Base-by-base conservation (phyloP, 768 basidiomycete species). In the Tylopilus balloui region DNA sequence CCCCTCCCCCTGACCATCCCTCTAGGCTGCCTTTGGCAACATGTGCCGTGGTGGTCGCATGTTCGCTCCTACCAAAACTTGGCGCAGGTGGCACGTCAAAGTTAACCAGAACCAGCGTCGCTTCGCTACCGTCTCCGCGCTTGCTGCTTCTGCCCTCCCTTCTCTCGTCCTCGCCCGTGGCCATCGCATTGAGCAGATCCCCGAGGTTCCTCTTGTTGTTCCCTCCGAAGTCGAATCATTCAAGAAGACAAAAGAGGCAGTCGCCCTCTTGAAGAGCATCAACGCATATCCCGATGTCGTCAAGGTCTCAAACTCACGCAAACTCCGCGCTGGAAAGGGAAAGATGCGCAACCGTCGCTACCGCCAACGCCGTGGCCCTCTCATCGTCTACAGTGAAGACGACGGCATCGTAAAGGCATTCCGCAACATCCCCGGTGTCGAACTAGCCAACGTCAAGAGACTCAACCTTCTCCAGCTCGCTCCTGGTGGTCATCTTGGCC, bases 41-140 rank as follows among this genome's bases (percentile, higher is more conserved):
- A 98, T 99, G 96, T 98, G 95, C 80, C 90, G 96, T 73, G 95
- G 96, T 68, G 96, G 96, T 78, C 92, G 96, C 69, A 98, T 99
- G 96, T 98, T 99, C 74, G 95, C 95, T 24, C 96, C 96, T 15
- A 98, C 95, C 75, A 97, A 96, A 80, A 90, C 84, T 68, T 98
- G 94, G 95, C 88, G 95, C 75, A 94, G 85, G 72, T 99, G 96
- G 96, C 96, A 99, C 76, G 89, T 98, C 78, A 99, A 97, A 78
- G 90, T 97, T 53, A 94, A 94, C 85, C 90, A 93, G 79, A 95
- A 94, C 81, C 94, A 98, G 75, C 90, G 90, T 70, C 89, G 96
- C 57, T 99, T 92, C 71, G 96, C 96, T 48, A 84, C 90, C 55
- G 95, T 98, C 59, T 97, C 96, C 54, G 96, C 96, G 42, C 83